Percentiles rank a stretch among this genome's conserved stretches.
Evolutionary conservation across 2,329 filamentous ascomycete genomes (phyloP).

Genomic region (Sclerotinia trifoliorum): DNA sequence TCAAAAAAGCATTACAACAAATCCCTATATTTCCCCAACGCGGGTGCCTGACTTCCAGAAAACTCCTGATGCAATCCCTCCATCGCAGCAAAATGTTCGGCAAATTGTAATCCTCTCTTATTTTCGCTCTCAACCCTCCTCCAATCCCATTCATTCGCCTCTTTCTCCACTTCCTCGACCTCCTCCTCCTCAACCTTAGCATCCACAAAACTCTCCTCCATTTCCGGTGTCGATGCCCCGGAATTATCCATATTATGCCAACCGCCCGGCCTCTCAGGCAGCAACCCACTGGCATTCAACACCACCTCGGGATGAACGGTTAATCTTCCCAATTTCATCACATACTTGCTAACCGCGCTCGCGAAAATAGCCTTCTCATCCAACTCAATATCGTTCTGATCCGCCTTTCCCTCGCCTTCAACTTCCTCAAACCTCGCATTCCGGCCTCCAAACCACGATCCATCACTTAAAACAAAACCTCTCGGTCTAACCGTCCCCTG

Average conservation of each 20-base stretch:
- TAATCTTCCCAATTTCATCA: conserved; percentile 76
- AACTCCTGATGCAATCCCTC: conserved; percentile 49
- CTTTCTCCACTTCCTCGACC: conserved; percentile 17
- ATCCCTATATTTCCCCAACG: conserved; percentile 39
- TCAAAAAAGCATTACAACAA: conserved; percentile 26
- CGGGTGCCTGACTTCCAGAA: conserved; percentile 37
- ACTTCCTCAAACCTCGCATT: conserved; percentile 46
- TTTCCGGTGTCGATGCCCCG: conserved; percentile 34
- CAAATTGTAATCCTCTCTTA: conserved; percentile 54
- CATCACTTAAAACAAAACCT: conserved; percentile 43
- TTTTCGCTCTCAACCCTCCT: conserved; percentile 54
- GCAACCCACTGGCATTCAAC: conserved; percentile 66
- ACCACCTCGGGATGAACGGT: conserved; percentile 81
- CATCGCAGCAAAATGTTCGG: conserved; percentile 55
- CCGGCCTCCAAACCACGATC: conserved; percentile 43
- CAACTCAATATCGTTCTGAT: conserved; percentile 34
- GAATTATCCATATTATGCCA: conserved; percentile 48
- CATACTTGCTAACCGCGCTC: conserved; percentile 74
- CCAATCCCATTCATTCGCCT: conserved; percentile 53
- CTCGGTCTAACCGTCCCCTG: conserved; percentile 57
- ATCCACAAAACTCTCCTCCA: conserved; percentile 15
- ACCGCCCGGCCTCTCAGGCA: conserved; percentile 71
- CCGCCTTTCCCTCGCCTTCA: conserved; percentile 39
- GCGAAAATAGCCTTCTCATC: conserved; percentile 68
- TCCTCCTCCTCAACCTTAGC: conserved; percentile 18